Evolutionary conservation across 192 early-diverging fungal genomes (phyloP).

Genomic region (Dissophora globulifera): DNA sequence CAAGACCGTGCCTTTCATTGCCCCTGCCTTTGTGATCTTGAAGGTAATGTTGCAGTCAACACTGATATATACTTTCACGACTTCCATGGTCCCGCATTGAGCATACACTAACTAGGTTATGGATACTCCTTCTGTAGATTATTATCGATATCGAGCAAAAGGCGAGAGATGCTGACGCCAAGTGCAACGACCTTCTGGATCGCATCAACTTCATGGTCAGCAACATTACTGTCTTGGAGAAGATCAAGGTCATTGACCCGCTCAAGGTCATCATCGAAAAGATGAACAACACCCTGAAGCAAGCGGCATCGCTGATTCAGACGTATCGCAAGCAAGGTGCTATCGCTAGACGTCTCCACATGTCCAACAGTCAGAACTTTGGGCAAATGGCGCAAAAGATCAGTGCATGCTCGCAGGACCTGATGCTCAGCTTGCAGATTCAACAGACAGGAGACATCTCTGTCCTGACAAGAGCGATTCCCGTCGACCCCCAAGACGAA

Average conservation of each 20-base stretch:
- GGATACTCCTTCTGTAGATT: constrained; percentile 21
- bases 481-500: constrained; percentile 54
- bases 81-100: too few relatives aligned
- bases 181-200: constrained; percentile 64
- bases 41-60: constrained; percentile 44
- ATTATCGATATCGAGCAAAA: constrained; percentile 63
- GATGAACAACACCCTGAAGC: constrained; percentile 57
- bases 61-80: too few relatives aligned
- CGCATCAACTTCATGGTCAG: constrained; percentile 67
- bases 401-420: constrained; percentile 55
- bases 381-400: constrained; percentile 42
- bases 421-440: constrained; percentile 66
- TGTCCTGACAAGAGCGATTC: constrained; percentile 49
- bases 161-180: constrained; percentile 60
- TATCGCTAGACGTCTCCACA: constrained; percentile 61
- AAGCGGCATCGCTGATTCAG: constrained; percentile 54
- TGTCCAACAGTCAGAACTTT: constrained; percentile 63
- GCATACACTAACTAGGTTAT: too few relatives aligned
- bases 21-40: constrained; percentile 62
- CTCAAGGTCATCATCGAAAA: constrained; percentile 52
- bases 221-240: constrained; percentile 58
- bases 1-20: constrained; percentile 60
- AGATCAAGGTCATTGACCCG: constrained; percentile 46
- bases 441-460: constrained; percentile 62
- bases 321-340: constrained; percentile 61